phyloP scores from a whole-genome alignment of 192 early-diverging fungal species.

The Phycomyces nitens region DNA sequence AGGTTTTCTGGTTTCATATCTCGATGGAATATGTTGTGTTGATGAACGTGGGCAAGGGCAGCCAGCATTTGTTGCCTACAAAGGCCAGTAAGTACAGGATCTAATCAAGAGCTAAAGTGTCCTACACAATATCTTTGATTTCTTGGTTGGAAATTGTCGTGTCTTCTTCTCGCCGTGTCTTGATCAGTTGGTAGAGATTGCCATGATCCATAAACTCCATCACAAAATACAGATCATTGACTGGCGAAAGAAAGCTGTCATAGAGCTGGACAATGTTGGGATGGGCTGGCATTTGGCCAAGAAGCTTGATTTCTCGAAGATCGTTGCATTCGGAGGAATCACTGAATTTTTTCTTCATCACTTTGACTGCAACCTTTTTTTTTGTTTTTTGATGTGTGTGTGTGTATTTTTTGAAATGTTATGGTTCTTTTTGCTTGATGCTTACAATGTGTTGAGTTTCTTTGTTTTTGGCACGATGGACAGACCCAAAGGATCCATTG shows the following conservation, averaged over 20 bases:
- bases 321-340: slow-evolving; percentile 67
- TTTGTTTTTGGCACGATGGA: slow-evolving; percentile 62
- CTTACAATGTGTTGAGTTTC: slow-evolving; percentile 63
- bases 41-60: slow-evolving; percentile 90
- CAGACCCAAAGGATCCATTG: slow-evolving; percentile 83
- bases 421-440: slow-evolving; percentile 1
- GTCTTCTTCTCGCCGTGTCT: slow-evolving; percentile 58
- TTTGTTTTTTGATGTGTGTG: neutral
- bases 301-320: slow-evolving; percentile 75
- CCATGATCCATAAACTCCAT: slow-evolving; percentile 92
- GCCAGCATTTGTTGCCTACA: slow-evolving; percentile 80
- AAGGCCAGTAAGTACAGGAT: slow-evolving; percentile 1
- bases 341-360: slow-evolving; percentile 83
- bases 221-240: slow-evolving; percentile 79
- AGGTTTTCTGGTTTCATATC: slow-evolving; percentile 69
- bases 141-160: slow-evolving; percentile 55
- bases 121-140: slow-evolving; percentile 78
- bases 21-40: slow-evolving; percentile 87
- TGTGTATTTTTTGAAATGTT: neutral
- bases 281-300: slow-evolving; percentile 68
- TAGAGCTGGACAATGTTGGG: slow-evolving; percentile 78
- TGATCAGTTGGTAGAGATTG: slow-evolving; percentile 89
- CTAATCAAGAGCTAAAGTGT: too few species aligned
- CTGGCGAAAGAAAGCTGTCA: slow-evolving; percentile 73
- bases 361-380: slow-evolving; percentile 79